Conservation (phyloP, 208 protist species). For the Leishmania tarentolae region DNA sequence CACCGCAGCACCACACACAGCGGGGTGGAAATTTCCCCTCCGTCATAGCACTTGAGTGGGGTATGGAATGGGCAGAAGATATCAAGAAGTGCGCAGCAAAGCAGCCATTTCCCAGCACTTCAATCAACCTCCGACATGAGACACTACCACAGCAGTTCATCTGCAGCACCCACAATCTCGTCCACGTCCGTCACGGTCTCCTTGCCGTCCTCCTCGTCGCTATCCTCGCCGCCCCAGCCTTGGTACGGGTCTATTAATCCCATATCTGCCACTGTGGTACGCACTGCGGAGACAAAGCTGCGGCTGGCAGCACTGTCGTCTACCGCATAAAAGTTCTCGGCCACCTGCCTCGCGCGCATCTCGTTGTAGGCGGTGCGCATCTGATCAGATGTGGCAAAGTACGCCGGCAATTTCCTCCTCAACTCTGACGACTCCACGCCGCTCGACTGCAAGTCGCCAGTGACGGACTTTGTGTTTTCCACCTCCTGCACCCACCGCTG, state of each 20-base stretch:
- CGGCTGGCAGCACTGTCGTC: neutral
- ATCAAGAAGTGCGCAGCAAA: neutral
- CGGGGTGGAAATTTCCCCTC: neutral
- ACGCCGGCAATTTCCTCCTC: constrained; percentile 25
- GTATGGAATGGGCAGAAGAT: neutral
- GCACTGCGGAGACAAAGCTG: constrained; percentile 41
- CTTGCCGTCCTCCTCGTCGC: constrained; percentile 20
- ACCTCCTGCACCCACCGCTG: constrained; percentile 29
- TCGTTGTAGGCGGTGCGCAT: constrained; percentile 14
- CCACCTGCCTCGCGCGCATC: constrained; percentile 16
- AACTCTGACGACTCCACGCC: neutral
- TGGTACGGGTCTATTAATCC: constrained; percentile 55
- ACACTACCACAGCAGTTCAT: constrained; percentile 42
- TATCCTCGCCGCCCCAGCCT: constrained; percentile 23
- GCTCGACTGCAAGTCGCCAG: neutral
- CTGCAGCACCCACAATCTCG: constrained; percentile 18
- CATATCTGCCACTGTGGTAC: constrained; percentile 49
- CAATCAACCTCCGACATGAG: neutral
- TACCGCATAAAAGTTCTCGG: constrained; percentile 20
- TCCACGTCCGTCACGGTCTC: constrained; percentile 33
- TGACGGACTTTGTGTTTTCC: neutral
- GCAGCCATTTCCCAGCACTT: neutral
- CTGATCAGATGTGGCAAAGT: constrained; percentile 20
- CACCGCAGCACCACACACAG: neutral
- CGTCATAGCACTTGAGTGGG: neutral